Conservation (phyloP, 1,284 basidiomycete genomes). For the Trichosporon asahii region DNA sequence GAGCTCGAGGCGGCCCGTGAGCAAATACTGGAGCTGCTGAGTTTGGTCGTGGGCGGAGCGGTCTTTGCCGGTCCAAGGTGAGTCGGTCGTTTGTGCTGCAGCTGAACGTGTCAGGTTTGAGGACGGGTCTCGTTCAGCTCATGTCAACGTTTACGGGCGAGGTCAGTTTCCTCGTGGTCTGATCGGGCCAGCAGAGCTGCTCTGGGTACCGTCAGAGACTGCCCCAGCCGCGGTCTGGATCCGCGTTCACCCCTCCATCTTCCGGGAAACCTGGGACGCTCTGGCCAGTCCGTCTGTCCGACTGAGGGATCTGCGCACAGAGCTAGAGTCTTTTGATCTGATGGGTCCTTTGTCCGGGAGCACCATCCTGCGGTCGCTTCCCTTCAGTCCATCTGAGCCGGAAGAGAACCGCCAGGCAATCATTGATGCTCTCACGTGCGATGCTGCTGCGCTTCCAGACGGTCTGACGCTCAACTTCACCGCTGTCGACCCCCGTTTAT, state of each 20-base stretch:
- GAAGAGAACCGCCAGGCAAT: slow-evolving; percentile 69
- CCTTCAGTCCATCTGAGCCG: slow-evolving; percentile 58
- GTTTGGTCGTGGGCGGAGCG: slow-evolving; percentile 41
- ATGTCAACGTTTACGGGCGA: slow-evolving; percentile 41
- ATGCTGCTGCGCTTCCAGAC: slow-evolving; percentile 64
- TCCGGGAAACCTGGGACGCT: slow-evolving; percentile 58
- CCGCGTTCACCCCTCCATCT: slow-evolving; percentile 70
- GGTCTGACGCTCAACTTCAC: slow-evolving; percentile 72
- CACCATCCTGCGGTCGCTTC: slow-evolving; percentile 69
- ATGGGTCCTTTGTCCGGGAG: slow-evolving; percentile 78
- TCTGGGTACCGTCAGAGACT: slow-evolving; percentile 61
- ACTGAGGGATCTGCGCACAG: slow-evolving; percentile 65
- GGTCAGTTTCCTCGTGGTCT: slow-evolving; percentile 64
- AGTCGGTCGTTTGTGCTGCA: slow-evolving; percentile 3
- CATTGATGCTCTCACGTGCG: slow-evolving; percentile 60
- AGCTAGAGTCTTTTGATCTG: slow-evolving; percentile 76
- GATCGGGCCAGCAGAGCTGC: slow-evolving; percentile 65
- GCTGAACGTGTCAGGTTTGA: slow-evolving; percentile 58
- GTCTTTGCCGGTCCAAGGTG: slow-evolving; percentile 41
- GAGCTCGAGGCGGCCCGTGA: slow-evolving; percentile 65
- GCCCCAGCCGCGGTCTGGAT: slow-evolving; percentile 60
- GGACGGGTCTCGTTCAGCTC: slow-evolving; percentile 50
- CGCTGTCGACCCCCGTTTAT: slow-evolving; percentile 66
- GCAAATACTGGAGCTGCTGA: slow-evolving; percentile 58
- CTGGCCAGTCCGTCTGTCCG: slow-evolving; percentile 57